phyloP scores from a whole-genome alignment of 2,329 filamentous ascomycete species.

The Acrocalymma vagum region DNA sequence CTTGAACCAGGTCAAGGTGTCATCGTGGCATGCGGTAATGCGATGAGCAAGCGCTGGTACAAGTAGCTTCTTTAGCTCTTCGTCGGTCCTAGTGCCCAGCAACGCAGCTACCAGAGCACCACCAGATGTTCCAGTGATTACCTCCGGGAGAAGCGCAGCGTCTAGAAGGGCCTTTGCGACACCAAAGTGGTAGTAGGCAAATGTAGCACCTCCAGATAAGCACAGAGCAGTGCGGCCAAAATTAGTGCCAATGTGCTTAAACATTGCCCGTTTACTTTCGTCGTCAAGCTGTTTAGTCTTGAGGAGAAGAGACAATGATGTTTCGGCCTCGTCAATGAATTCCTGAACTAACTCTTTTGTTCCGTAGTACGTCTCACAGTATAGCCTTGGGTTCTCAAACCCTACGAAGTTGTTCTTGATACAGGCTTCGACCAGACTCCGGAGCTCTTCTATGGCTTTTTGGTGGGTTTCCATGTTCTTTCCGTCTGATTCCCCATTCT shows the following conservation, averaged over 20 bases:
- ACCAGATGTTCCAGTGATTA: slow-evolving; percentile 96
- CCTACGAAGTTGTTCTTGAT: slow-evolving; percentile 98
- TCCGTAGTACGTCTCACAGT: slow-evolving; percentile 96
- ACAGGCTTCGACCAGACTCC: slow-evolving; percentile 82
- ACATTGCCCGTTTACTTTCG: slow-evolving; percentile 80
- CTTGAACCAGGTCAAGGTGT: slow-evolving; percentile 75
- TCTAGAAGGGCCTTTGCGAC: slow-evolving; percentile 90
- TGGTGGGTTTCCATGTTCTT: slow-evolving; percentile 35
- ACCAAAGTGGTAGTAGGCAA: slow-evolving; percentile 97
- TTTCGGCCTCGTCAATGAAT: slow-evolving; percentile 85
- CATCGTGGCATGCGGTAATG: slow-evolving; percentile 86
- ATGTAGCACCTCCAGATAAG: slow-evolving; percentile 89
- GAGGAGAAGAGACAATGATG: slow-evolving; percentile 72
- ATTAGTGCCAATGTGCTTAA: slow-evolving; percentile 89
- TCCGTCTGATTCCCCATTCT: slow-evolving; percentile 49
- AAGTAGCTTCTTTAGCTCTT: slow-evolving; percentile 84
- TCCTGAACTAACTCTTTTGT: slow-evolving; percentile 95
- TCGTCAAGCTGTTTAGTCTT: slow-evolving; percentile 71
- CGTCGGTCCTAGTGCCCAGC: slow-evolving; percentile 87
- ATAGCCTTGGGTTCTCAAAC: slow-evolving; percentile 91
- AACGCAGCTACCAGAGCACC: slow-evolving; percentile 89
- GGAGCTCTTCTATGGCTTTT: slow-evolving; percentile 76
- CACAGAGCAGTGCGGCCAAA: slow-evolving; percentile 93
- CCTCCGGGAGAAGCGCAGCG: slow-evolving; percentile 83
- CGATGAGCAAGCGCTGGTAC: slow-evolving; percentile 85